Conservation (phyloP, 1,139 yeast genomes). For the Insectozyma bohioensis region DNA sequence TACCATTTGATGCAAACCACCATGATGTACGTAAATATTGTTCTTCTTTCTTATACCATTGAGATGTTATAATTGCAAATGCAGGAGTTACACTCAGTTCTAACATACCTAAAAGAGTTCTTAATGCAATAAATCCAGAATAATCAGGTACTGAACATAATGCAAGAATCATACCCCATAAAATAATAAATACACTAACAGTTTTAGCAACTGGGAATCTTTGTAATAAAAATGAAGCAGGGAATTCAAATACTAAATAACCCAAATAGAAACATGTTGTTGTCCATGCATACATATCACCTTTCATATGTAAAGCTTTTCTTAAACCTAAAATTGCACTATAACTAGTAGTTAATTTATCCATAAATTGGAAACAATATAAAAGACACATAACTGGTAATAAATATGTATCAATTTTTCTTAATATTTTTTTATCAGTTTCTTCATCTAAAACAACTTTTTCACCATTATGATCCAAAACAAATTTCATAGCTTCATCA, state of each 20-base stretch:
- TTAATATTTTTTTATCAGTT: constrained; percentile 18
- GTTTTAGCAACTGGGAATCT: constrained; percentile 31
- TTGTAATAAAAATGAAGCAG: constrained; percentile 43
- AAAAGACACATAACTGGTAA: constrained; percentile 56
- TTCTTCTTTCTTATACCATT: constrained; percentile 27
- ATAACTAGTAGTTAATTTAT: constrained; percentile 56
- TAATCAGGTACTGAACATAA: constrained; percentile 30
- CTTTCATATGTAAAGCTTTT: constrained; percentile 47
- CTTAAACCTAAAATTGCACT: constrained; percentile 64
- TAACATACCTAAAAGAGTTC: constrained; percentile 48
- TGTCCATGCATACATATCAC: constrained; percentile 54
- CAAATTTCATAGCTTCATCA: constrained; percentile 34
- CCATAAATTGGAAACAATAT: constrained; percentile 65
- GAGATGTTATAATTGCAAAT: constrained; percentile 48
- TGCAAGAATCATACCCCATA: constrained; percentile 31
- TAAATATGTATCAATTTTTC: constrained; percentile 55
- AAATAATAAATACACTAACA: constrained; percentile 22
- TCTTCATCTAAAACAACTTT: constrained; percentile 19
- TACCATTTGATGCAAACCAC: constrained; percentile 34
- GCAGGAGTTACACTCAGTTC: constrained; percentile 60
- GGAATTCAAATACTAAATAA: constrained; percentile 47
- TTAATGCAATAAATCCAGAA: constrained; percentile 31
- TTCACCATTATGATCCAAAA: constrained; percentile 18
- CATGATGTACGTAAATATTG: constrained; percentile 23
- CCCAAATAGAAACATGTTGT: constrained; percentile 59